Conservation (phyloP, 1,139 yeast genomes). For the Magnusiomyces sp. region DNA sequence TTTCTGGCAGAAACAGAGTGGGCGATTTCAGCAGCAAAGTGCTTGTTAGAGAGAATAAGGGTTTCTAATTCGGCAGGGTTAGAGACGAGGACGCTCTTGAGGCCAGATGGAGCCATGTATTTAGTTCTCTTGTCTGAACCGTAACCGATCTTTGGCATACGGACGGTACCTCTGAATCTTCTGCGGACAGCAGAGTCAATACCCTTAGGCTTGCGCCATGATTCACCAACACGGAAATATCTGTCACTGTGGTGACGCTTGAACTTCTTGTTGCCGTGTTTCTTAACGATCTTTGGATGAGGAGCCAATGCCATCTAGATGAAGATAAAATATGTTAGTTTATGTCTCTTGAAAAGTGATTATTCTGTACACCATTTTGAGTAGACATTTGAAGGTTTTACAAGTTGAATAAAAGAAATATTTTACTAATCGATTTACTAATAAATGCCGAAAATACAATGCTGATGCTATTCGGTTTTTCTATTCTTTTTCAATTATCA, state of each 20-base stretch:
- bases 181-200: slow-evolving; percentile 99
- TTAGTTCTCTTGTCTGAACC: slow-evolving; percentile 99
- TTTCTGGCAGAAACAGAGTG: slow-evolving; percentile 97
- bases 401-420: too few species aligned
- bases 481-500: too few species aligned
- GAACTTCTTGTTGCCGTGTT: slow-evolving; percentile 91
- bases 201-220: slow-evolving; percentile 99
- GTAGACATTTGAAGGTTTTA: too few species aligned
- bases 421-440: too few species aligned
- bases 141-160: slow-evolving; percentile 99
- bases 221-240: slow-evolving; percentile 94
- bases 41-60: slow-evolving; percentile 92
- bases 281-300: slow-evolving; percentile 99
- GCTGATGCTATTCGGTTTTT: too few species aligned
- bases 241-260: slow-evolving; percentile 99
- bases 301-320: slow-evolving; percentile 88
- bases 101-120: slow-evolving; percentile 95
- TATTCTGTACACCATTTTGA: too few species aligned
- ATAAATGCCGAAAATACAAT: too few species aligned
- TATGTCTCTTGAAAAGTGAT: background rate
- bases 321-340: background rate
- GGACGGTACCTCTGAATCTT: slow-evolving; percentile 99
- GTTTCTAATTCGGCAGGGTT: slow-evolving; percentile 92
- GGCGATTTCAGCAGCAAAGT: slow-evolving; percentile 99
- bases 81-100: slow-evolving; percentile 91